Conservation (phyloP, 805 yeast species). For the Priceomyces carsonii region DNA sequence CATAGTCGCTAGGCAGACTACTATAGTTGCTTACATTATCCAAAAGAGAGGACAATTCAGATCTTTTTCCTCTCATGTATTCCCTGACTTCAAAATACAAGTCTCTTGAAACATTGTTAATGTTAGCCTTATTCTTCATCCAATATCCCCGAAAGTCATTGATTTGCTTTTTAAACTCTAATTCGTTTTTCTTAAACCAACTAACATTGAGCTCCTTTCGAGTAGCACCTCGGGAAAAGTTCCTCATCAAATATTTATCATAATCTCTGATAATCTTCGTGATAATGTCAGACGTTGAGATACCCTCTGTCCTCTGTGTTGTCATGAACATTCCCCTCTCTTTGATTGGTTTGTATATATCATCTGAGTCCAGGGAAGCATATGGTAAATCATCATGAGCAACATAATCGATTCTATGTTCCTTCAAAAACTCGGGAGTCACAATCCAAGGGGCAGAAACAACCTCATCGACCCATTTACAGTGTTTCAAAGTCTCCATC, state of each 20-base stretch:
- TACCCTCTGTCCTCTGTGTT: slow-evolving; percentile 96
- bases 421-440: slow-evolving; percentile 71
- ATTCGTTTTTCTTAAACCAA: slow-evolving; percentile 96
- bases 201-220: slow-evolving; percentile 94
- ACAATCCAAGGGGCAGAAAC: slow-evolving; percentile 97
- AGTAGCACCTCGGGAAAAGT: slow-evolving; percentile 96
- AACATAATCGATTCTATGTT: slow-evolving; percentile 89
- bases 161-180: slow-evolving; percentile 89
- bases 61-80: slow-evolving; percentile 53
- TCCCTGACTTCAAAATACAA: slow-evolving; percentile 83
- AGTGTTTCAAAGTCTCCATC: slow-evolving; percentile 86
- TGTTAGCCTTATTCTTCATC: slow-evolving; percentile 67
- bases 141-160: slow-evolving; percentile 84
- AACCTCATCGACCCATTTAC: slow-evolving; percentile 98
- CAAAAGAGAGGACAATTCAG: slow-evolving; percentile 25
- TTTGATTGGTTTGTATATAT: slow-evolving; percentile 90
- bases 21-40: slow-evolving; percentile 19
- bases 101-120: slow-evolving; percentile 76
- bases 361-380: slow-evolving; percentile 85
- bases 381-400: slow-evolving; percentile 98
- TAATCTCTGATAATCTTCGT: slow-evolving; percentile 94
- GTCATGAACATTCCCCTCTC: slow-evolving; percentile 87
- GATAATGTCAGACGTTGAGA: slow-evolving; percentile 93
- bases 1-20: slow-evolving; percentile 27
- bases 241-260: slow-evolving; percentile 94